Base-by-base conservation (phyloP, 2,329 filamentous ascomycete genomes). In the Talaromyces islandicus region DNA sequence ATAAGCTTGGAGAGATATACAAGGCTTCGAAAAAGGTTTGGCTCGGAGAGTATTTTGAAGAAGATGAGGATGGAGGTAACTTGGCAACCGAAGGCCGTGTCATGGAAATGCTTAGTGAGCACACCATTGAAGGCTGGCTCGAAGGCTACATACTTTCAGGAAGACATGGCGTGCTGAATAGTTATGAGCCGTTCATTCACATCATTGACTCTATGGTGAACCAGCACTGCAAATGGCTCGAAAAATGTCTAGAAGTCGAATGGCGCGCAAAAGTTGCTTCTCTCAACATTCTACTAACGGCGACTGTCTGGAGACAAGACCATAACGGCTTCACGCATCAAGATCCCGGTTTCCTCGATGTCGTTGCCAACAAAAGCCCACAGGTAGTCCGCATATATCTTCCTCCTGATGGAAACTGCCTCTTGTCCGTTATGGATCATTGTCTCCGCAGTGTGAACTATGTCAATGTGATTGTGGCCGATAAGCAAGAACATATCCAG, bases 171-270 rank as follows among this genome's bases (percentile, higher is more conserved):
- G 71, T 92, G 61, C 82, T 92, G 61, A 92, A 91, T 81, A 89
- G 86, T 70, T 92, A 92, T 75, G 89, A 92, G 73, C 88, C 89
- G 0, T 92, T 92, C 70, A 89, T 92, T 61, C 88, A 92, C 69
- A 85, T 92, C 67, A 91, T 92, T 67, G 88, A 92, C 73, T 90
- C 87, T 1, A 92, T 92, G 89, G 89, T 92, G 62, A 91, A 91
- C 72, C 89, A 91, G 77, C 89, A 92, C 76, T 91, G 88, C 79
- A 92, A 92, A 73, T 92, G 89, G 89, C 83, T 92, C 56, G 89
- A 92, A 73, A 92, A 92, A 77, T 89, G 86, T 65, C 78, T 86
- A n/a, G 89, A 92, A 69, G 86, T 92, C 21, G 85, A 89, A 68
- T 92, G 89, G 89, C 85, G 89, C 56, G 83, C 80, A 66, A 87